Base-by-base conservation (phyloP, 169 alveolate genomes). In the Plasmodium relictum region DNA sequence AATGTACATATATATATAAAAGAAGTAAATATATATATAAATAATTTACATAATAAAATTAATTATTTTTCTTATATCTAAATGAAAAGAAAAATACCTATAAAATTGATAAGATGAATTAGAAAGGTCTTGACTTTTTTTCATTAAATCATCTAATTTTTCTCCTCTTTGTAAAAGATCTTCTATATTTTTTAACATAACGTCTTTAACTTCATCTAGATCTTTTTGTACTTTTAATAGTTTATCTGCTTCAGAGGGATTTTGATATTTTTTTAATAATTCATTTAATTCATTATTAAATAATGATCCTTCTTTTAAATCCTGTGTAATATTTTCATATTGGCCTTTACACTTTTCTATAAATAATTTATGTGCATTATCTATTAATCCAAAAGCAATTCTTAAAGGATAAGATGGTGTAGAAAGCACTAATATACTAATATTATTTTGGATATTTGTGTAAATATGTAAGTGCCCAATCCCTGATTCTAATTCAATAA, bases 101-200 rank as follows among this genome's bases (percentile, higher is more conserved):
- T 71, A 73, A 44, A 68, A 88, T 52, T 88, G 89, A 24, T 88
- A 88, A 6, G 95, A 93, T 6, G 95, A 94, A 61, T 93, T 94
- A 22, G 97, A 95, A 66, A 97, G 88, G 83, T 98, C 99, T 50
- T 96, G 95, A 56, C 97, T 93, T 90, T 96, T 96, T 58, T 96
- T 97, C 99, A 98, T 98, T 44, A 98, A 88, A 18, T 92, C 94
- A 80, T 98, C 99, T 24, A 98, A 94, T 56, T 95, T 96, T 91
- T 98, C 99, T 14, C 99, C 99, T 88, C 98, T 93, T 91, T 96
- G 97, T 80, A 98, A 94, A 18, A 98, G 59, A 86, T 97, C 97
- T 14, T 95, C 96, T 68, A 92, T 85, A 56, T 93, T 94, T 85
- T 95, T 92, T 56, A 94, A 94, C 74, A 93, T 92, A 44, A 95